Evolutionary conservation across 163 green algal species (phyloP), one percentile per base, ranked within the genome.

Genomic region (Chlorella variabilis): DNA sequence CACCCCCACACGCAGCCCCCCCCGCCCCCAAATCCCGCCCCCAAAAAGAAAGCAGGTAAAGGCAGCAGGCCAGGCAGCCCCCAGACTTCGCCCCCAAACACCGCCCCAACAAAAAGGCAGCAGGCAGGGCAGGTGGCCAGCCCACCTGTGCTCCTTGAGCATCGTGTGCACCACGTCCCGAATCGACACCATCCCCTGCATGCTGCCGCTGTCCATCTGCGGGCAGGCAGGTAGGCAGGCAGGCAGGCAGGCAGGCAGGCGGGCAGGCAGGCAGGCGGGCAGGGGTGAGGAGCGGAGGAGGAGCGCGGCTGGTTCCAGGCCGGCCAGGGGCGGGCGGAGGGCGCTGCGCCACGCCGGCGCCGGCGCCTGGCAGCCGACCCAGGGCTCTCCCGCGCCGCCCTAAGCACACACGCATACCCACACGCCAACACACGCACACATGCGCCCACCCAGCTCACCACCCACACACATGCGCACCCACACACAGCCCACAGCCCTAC

Each of bases 141-240:
- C 76, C 31, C 76, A 82, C 76, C 76, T 76, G 59, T 94, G 89
- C 81, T 94, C 90, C 48, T 90, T 84, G 38, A 94, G 78, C 82
- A 94, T 87, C 13, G 82, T 69, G 51, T 86, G 86, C 36, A 93
- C 90, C 48, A 93, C 90, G 75, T 94, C 90, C 1, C 86, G 85
- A 51, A 94, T 94, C 25, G 85, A 91, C 33, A 93, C 54, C 90
- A 94, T 93, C 41, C 90, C 90, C 42, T 87, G 31, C 78, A 92
- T 88, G 21, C 71, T 67, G 42, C 84, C 86, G n/a, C 77, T 42
- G 61, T 92, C 82, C 15, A 91, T 85, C 87, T 91, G 83, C 62
- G 68, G 27, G 11, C 17, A 61, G 56, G 38, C 15, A 36, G 34
- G 33, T 59, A 33, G 23, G 56, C 33, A 71, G 56, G 36, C 18